Base-by-base conservation (phyloP, 2,329 filamentous ascomycete species). In the Botrytis byssoidea region DNA sequence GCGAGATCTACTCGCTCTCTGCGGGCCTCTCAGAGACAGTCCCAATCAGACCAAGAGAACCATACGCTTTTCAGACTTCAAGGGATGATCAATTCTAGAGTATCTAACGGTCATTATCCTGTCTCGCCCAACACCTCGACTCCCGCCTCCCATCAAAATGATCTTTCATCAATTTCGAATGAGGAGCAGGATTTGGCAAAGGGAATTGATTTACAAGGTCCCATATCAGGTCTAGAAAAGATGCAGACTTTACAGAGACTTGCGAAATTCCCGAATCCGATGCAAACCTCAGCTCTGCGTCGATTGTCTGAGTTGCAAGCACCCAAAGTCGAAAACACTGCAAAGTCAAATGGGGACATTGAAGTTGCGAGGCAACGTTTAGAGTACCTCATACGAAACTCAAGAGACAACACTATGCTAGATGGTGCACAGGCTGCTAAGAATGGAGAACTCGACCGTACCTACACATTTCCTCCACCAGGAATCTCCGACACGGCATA, bases 201-300 rank as follows among this genome's bases (percentile, higher is more conserved):
- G 37, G 42, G 18, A 14, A 16, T 35, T 20, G 67, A 65, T 57
- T 22, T 40, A 10, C 66, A 70, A 44, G 48, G 37, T 8, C 60
- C 72, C 59, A 65, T 77, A 32, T 75, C 77, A 57, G 78, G 78
- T 9, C 70, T 79, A 10, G 78, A 80, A 57, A 81, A 80, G 71
- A 81, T 80, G 80, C 80, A 81, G 60, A 80, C 79, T 35, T 73
- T 81, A 32, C 79, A 81, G 61, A 74, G 79, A 71, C 74, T 81
- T 4, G 77, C 80, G 1, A 78, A 77, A 64, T 81, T 79, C 72
- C 75, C 77, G 1, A 81, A 81, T 63, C 80, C 80, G 7, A 77
- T 78, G 73, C 77, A 79, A 64, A 73, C 75, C 29, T 67, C 74
- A 42, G 79, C 78, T 44, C 74, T 71, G 37, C 77, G 63, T 63